Base-by-base conservation (phyloP, 305 asterid species). In the Fraxinus baroniana region DNA sequence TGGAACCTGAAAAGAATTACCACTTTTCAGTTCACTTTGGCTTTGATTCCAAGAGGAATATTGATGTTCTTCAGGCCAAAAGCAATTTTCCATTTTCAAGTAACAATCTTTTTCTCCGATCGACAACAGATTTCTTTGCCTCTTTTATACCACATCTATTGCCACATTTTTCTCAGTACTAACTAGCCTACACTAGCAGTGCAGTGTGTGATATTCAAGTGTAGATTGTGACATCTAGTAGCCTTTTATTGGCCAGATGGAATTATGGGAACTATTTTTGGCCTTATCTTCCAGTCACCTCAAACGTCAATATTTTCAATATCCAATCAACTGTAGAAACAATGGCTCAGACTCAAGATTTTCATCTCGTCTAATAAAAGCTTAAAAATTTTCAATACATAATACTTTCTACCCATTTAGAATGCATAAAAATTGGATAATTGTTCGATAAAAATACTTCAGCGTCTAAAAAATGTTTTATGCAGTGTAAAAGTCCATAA, bases 281-380 rank as follows among this genome's bases (percentile, higher is more conserved):
- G 90, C 80, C 88, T 87, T 83, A 80, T 92, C 90, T 85, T 13
- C n/a, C 76, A 5, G 88, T 92, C 97, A 86, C 86, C 30, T 88
- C 92, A 86, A 32, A 5, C 39, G 22, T 78, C 75, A 74, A 78
- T 28, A 24, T 28, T 81, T 84, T 85, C 57, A 78, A 41, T 83
- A 78, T 70, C 46, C 66, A 82, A 77, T 82, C 82, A 46, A 74
- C 74, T 15, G 7, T 26, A 72, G 78, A 46, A 83, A 35, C 12
- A 72, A 7, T 72, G 28, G 17, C 44, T 6, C 9, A 30, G 3
- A 15, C 44, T 71, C 15, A 17, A 70, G 9, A 30, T 32, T 71
- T 71, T 71, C 76, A 17, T 71, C 24, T 70, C 5, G 24, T 4
- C 18, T 28, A 26, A 6, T 28, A 26, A 6, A 6, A 18, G 13